A percentile compares a stretch with the other conserved stretches of the same genome.
These are phyloP conservation scores for Ustulina deusta DNA, from an alignment of 2,329 filamentous ascomycete genomes.

Conservation along the genomic window DNA sequence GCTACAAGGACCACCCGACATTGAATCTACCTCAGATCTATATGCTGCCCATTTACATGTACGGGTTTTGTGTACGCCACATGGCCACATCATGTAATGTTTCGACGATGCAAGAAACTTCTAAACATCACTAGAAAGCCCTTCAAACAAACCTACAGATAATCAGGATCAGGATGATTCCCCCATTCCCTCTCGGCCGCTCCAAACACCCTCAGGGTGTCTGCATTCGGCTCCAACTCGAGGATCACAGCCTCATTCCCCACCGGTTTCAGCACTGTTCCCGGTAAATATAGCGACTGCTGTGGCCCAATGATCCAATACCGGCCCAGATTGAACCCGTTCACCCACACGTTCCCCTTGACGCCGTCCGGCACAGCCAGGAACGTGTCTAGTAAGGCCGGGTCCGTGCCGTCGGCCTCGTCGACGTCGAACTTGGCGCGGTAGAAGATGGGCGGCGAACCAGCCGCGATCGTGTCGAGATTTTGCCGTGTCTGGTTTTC, in stretches of 20 bases:
- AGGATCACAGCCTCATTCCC: slow-evolving; percentile 58
- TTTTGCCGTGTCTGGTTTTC: not conserved
- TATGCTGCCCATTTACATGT: too few relatives aligned
- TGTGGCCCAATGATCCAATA: slow-evolving; percentile 63
- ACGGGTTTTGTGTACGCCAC: too few relatives aligned
- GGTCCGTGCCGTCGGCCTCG: slow-evolving; percentile 47
- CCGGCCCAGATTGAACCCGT: slow-evolving; percentile 59
- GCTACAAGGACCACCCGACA: too few relatives aligned
- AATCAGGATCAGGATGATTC: slow-evolving; percentile 50
- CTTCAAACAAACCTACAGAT: slow-evolving; percentile 27
- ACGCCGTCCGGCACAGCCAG: slow-evolving; percentile 55
- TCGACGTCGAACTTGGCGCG: slow-evolving; percentile 49
- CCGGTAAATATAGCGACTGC: slow-evolving; percentile 61
- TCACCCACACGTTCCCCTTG: slow-evolving; percentile 62
- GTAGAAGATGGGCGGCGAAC: slow-evolving; percentile 49
- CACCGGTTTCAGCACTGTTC: slow-evolving; percentile 52
- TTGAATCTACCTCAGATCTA: too few relatives aligned
- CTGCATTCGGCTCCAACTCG: slow-evolving; percentile 56
- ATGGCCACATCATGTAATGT: too few relatives aligned
- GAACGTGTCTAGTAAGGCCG: slow-evolving; percentile 51
- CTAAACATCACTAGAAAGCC: too few relatives aligned
- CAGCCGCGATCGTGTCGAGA: slow-evolving; percentile 4
- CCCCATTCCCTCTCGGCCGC: slow-evolving; percentile 47
- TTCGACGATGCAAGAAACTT: too few relatives aligned
- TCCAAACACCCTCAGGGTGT: slow-evolving; percentile 43